Evolutionary conservation across 768 basidiomycete genomes (phyloP).

Genomic region (Lyophyllum decastes): DNA sequence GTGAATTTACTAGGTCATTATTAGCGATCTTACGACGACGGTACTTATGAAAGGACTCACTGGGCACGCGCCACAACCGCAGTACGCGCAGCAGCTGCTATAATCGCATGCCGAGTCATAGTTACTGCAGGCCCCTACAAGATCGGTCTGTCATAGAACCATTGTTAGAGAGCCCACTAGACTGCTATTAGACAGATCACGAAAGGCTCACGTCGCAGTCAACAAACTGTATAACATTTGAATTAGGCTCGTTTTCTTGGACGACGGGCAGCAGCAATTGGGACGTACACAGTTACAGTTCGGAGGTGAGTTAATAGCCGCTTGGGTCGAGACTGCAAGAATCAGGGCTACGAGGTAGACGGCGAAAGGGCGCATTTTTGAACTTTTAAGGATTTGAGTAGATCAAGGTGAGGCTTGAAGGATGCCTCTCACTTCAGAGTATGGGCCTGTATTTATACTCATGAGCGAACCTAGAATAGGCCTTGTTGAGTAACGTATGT

Average conservation of each 20-base stretch:
- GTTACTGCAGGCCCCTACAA: constrained; percentile 4
- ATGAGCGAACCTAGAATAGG: not conserved
- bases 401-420: not conserved
- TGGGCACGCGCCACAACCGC: constrained; percentile 5
- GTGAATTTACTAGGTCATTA: not conserved
- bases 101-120: constrained; percentile 2
- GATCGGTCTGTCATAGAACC: not conserved
- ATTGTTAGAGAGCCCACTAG: not conserved
- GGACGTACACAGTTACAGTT: not conserved
- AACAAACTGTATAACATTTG: not conserved
- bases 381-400: not conserved
- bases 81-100: constrained; percentile 5
- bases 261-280: not conserved
- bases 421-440: not conserved
- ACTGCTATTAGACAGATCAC: not conserved
- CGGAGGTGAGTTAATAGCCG: not conserved
- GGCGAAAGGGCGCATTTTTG: constrained; percentile 2
- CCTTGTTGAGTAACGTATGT: not conserved
- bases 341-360: not conserved
- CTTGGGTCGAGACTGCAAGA: not conserved
- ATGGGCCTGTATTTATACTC: not conserved
- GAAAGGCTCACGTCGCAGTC: not conserved
- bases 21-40: not conserved
- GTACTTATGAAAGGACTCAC: not conserved
- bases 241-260: not conserved